Conservation (phyloP, 2,329 filamentous ascomycete species). For the Teratosphaeria pseudoeucalypti region DNA sequence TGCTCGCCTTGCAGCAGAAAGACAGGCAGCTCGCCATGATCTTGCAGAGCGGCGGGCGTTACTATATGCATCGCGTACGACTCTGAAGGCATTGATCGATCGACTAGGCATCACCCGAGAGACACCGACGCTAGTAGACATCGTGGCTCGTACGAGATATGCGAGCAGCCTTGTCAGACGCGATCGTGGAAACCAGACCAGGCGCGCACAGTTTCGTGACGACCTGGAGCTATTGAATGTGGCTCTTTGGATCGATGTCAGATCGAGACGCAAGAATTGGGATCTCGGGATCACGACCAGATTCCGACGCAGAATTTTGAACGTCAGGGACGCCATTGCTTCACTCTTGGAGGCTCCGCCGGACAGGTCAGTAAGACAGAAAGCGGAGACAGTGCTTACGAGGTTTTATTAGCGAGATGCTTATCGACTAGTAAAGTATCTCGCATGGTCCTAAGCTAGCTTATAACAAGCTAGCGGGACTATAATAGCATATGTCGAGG, state of each 20-base stretch:
- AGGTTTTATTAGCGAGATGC: background rate
- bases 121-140: background rate
- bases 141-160: background rate
- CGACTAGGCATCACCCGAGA: background rate
- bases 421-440: background rate
- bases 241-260: background rate
- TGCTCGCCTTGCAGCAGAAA: background rate
- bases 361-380: background rate
- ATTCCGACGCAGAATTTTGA: background rate
- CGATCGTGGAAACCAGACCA: background rate
- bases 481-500: background rate
- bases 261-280: background rate
- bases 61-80: background rate
- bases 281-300: background rate
- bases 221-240: background rate
- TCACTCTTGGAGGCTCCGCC: background rate
- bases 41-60: background rate
- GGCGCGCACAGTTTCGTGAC: background rate
- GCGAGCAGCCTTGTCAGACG: background rate
- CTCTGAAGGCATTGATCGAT: background rate
- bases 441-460: background rate
- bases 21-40: background rate
- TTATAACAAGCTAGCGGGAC: background rate
- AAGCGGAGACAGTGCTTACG: background rate
- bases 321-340: background rate